phyloP scores from a whole-genome alignment of 768 basidiomycete species.

The Mrakia gelida region DNA sequence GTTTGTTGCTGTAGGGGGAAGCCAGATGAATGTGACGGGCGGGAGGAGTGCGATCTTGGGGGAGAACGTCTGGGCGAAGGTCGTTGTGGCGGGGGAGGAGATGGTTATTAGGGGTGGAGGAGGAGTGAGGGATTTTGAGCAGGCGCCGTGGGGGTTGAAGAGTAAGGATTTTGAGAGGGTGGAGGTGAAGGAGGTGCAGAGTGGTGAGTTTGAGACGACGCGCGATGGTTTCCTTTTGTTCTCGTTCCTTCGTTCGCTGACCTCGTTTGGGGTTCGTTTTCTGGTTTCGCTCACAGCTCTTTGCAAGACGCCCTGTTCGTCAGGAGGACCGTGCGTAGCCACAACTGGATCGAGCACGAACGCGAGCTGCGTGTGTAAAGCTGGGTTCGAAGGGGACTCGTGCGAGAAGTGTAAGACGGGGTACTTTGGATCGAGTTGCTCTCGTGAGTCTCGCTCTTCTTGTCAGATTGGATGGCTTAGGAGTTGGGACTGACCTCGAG shows the following conservation, averaged over 20 bases:
- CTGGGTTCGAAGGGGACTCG: constrained; percentile 69
- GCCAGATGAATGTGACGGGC: constrained; percentile 50
- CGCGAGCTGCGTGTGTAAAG: constrained; percentile 66
- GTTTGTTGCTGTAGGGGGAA: constrained; percentile 35
- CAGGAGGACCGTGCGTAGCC: constrained; percentile 65
- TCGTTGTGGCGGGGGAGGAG: constrained; percentile 57
- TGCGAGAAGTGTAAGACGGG: constrained; percentile 73
- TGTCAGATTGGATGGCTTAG: no score
- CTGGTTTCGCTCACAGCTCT: constrained; percentile 43
- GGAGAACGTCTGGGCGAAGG: constrained; percentile 62
- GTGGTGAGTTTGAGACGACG: constrained; percentile 44
- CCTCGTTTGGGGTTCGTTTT: no score
- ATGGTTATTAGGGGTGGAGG: constrained; percentile 78
- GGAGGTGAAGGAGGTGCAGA: constrained; percentile 41
- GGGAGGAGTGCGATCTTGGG: constrained; percentile 66
- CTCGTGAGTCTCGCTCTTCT: constrained; percentile 48
- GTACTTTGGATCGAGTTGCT: constrained; percentile 70
- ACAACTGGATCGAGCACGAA: constrained; percentile 37
- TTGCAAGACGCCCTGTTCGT: constrained; percentile 72
- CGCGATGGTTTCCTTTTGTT: neutral
- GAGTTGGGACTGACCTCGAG: no score
- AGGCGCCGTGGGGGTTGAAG: constrained; percentile 55
- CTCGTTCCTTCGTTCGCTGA: neutral
- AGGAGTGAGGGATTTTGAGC: constrained; percentile 66
- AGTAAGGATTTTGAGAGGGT: constrained; percentile 55